These are phyloP conservation scores for Mortierella polycephala DNA, from an alignment of 371 early-diverging fungal genomes.

Conservation along the genomic window DNA sequence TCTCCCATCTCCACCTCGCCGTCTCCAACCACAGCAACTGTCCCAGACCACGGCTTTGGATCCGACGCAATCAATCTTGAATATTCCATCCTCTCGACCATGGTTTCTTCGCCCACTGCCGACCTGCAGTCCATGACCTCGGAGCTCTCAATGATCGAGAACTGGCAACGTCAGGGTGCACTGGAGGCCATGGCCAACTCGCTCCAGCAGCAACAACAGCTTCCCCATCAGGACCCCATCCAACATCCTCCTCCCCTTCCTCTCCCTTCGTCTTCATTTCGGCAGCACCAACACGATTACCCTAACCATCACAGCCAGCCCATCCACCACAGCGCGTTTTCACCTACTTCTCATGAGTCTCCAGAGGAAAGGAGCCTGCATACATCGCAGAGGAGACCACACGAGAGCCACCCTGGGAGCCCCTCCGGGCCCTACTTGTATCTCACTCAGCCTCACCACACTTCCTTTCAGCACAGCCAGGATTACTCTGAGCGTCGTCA, in stretches of 20 bases:
- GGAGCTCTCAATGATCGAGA: conserved; percentile 49
- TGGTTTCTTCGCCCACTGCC: conserved; percentile 67
- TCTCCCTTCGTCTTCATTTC: not conserved
- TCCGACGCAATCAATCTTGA: conserved; percentile 90
- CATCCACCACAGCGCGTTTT: not conserved
- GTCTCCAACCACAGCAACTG: conserved; percentile 16
- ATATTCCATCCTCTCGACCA: conserved; percentile 85
- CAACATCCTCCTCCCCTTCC: not conserved
- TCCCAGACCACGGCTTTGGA: conserved; percentile 74
- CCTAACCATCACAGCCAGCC: conserved; percentile 1
- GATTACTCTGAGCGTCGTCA: no score
- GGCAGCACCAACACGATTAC: not conserved
- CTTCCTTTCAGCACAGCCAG: no score
- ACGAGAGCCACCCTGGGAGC: no score
- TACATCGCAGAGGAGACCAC: no score
- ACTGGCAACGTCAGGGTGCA: conserved; percentile 41
- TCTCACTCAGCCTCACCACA: no score
- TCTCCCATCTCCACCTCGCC: conserved; percentile 8
- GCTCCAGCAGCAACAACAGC: conserved; percentile 25
- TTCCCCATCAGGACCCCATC: conserved; percentile 1
- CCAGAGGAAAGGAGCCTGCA: no score
- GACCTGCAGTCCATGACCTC: conserved; percentile 47
- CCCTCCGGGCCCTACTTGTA: no score
- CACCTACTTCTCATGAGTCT: not conserved
- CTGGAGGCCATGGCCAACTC: conserved; percentile 49